A percentile compares a stretch with the other conserved stretches of the same genome.
These are phyloP conservation scores for Botrytis sinoallii DNA, from an alignment of 2,329 filamentous ascomycete genomes.

Conservation along the genomic window DNA sequence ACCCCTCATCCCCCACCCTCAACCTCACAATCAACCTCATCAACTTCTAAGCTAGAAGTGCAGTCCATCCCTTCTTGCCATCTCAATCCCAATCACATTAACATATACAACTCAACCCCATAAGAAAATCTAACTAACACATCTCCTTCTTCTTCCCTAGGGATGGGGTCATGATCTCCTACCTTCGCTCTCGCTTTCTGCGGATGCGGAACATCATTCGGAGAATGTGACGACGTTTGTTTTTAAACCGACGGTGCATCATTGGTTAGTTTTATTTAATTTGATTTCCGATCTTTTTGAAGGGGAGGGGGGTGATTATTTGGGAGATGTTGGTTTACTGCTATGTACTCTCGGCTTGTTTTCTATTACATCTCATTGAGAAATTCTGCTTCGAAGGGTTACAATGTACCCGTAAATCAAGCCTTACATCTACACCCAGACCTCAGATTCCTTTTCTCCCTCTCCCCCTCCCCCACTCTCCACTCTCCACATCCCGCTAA, in stretches of 20 bases:
- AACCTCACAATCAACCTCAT: neutral
- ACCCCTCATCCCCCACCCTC: too few relatives aligned
- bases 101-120: neutral
- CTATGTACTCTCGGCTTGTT: neutral
- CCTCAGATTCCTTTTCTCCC: too few relatives aligned
- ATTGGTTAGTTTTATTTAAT: neutral
- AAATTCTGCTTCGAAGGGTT: neutral
- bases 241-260: neutral
- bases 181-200: neutral
- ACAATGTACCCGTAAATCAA: too few relatives aligned
- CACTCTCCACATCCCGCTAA: neutral
- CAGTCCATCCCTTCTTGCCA: too few relatives aligned
- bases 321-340: too few relatives aligned
- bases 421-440: too few relatives aligned
- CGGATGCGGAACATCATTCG: neutral
- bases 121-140: neutral
- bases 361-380: neutral
- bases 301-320: neutral
- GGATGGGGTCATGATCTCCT: slow-evolving; percentile 4
- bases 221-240: slow-evolving; percentile 1
- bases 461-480: too few relatives aligned
- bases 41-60: neutral
- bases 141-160: neutral
- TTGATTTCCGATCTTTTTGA: neutral
- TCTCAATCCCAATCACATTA: neutral